Base-by-base conservation (phyloP, 495 filamentous ascomycete species). In the Saxispiralis lemnorum region DNA sequence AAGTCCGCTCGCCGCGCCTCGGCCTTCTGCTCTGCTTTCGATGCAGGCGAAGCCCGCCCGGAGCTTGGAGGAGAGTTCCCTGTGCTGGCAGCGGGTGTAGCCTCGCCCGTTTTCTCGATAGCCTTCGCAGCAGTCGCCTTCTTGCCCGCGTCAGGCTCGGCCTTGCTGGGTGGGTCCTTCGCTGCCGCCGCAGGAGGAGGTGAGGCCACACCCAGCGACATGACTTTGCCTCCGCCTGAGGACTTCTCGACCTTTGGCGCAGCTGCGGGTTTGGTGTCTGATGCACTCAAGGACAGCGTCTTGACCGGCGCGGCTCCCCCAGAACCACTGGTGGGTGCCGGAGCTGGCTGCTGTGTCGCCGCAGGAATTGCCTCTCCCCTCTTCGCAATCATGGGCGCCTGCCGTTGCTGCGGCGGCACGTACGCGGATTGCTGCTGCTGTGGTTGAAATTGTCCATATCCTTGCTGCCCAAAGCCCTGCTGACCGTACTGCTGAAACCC, bases 51-150 rank as follows among this genome's bases (percentile, higher is more conserved):
- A 9, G 75, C 80, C 14, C 81, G 72, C 12, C 83, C 84, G 2
- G 81, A 86, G 13, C 79, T 78, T 4, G 81, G 81, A 11, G 80
- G 79, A 1, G 84, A 86, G 7, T 78, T 72, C 38, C 81, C 83
- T 47, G 72, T 75, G n/a, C 68, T 56, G 11, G 59, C 56, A 19
- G 65, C 63, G 11, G 66, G 56, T 17, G 65, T 61, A n/a, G 51
- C 51, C 59, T 83, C 81, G 28, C 78, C 70, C 0, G 76, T 71
- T 63, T 84, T 85, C 28, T 88, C 76, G 30, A 92, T 80, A 1
- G 82, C 76, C 66, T 89, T 93, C 40, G 70, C 63, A 17, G 87
- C 84, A 9, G 82, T 70, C 13, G 81, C 75, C 60, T 93, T 93
- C 17, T 61, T 31, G 54, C 75, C 52, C 35, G 68, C 68, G 47